phyloP scores from a whole-genome alignment of 352 stramenopile species.

The Phytophthora colocasiae region DNA sequence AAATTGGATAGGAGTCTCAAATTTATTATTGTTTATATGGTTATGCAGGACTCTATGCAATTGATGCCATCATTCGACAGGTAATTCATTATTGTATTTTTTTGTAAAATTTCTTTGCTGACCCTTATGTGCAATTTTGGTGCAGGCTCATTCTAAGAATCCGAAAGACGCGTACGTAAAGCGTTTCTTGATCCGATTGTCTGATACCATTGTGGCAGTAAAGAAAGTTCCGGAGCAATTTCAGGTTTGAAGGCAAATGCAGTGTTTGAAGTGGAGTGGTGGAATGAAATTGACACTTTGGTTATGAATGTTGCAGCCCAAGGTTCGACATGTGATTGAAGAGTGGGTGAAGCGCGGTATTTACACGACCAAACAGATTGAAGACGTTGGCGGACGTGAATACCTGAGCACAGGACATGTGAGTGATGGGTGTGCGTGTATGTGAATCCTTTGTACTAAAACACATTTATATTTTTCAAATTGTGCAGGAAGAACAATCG shows the following conservation, averaged over 20 bases:
- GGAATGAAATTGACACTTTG: constrained; percentile 12
- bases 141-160: constrained; percentile 71
- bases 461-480: no score
- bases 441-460: constrained; percentile 1
- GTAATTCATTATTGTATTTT: neutral
- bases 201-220: constrained; percentile 73
- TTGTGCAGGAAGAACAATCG: constrained; percentile 26
- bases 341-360: constrained; percentile 82
- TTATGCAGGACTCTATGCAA: constrained; percentile 67
- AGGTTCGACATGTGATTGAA: constrained; percentile 73
- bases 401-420: constrained; percentile 34
- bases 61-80: neutral
- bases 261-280: neutral
- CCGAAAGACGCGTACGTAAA: constrained; percentile 79
- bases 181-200: constrained; percentile 79
- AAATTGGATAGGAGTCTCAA: neutral
- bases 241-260: constrained; percentile 47
- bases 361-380: constrained; percentile 70
- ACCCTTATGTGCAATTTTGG: neutral
- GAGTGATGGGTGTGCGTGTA: neutral
- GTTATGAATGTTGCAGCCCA: constrained; percentile 36
- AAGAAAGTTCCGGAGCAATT: constrained; percentile 71
- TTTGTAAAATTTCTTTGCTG: neutral
- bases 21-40: constrained; percentile 9
- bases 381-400: constrained; percentile 62